Evolutionary conservation across 176 grass and related monocot genomes (phyloP).

Genomic region (Aegilops umbellulata): DNA sequence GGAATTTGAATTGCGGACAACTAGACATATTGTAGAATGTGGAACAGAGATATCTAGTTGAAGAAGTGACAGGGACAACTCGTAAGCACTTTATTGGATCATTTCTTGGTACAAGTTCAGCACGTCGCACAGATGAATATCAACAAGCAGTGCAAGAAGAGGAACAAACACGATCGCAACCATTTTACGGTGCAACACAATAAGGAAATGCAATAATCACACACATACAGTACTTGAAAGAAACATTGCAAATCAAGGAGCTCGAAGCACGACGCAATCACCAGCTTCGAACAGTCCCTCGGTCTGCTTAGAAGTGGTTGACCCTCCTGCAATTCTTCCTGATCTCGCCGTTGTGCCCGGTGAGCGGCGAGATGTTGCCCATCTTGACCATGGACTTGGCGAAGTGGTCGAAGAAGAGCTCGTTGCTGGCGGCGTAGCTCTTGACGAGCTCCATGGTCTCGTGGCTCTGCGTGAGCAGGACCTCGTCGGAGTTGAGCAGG

Average conservation of each 20-base stretch:
- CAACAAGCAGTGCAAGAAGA: background rate
- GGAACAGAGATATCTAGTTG: background rate
- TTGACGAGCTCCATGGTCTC: slow-evolving; percentile 53
- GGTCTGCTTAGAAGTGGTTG: slow-evolving; percentile 28
- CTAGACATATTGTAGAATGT: too few relatives aligned
- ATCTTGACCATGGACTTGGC: slow-evolving; percentile 76
- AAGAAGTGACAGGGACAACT: background rate
- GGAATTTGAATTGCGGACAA: too few relatives aligned
- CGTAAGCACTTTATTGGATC: slow-evolving; percentile 21
- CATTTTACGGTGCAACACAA: slow-evolving; percentile 10
- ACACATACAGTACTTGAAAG: background rate
- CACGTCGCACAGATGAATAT: slow-evolving; percentile 4
- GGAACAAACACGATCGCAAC: background rate
- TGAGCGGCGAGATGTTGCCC: slow-evolving; percentile 65
- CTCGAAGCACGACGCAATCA: background rate
- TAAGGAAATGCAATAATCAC: background rate
- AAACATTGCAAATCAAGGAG: background rate
- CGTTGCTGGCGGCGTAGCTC: slow-evolving; percentile 43
- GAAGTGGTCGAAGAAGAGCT: slow-evolving; percentile 59
- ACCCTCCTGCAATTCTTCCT: slow-evolving; percentile 65
- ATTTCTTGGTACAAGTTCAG: slow-evolving; percentile 26
- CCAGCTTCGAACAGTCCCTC: background rate
- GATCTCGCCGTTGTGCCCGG: slow-evolving; percentile 50
- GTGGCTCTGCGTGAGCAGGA: slow-evolving; percentile 55
- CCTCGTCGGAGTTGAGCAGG: slow-evolving; percentile 71